Evolutionary conservation across 78 protist genomes (phyloP).

Genomic region (Paratrimastix pyriformis): DNA sequence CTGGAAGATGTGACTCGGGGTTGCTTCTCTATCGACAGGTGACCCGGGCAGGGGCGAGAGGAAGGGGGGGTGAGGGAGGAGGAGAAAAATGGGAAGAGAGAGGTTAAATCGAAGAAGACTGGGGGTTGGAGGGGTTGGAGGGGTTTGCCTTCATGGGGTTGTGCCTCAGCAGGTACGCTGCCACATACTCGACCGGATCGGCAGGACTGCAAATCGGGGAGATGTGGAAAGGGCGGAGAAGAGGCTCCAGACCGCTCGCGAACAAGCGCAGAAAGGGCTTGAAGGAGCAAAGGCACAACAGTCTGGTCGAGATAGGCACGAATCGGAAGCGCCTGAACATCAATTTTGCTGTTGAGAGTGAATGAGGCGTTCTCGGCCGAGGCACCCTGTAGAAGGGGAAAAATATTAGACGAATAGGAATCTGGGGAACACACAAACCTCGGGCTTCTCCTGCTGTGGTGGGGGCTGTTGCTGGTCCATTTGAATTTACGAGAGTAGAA

Average conservation of each 20-base stretch:
- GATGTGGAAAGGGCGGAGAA: not conserved
- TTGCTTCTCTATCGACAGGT: no score
- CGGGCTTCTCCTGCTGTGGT: no score
- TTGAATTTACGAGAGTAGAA: no score
- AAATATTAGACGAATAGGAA: not conserved
- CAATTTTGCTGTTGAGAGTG: not conserved
- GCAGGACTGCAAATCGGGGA: conserved; percentile 22
- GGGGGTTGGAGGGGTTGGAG: no score
- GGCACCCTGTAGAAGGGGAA: not conserved
- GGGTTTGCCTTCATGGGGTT: no score
- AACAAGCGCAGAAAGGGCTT: conserved; percentile 30
- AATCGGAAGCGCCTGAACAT: conserved; percentile 34
- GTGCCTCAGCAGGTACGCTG: conserved; percentile 33
- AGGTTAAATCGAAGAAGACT: no score
- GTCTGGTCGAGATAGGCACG: conserved; percentile 46
- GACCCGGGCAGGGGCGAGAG: no score
- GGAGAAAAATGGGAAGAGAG: no score
- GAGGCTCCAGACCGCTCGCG: not conserved
- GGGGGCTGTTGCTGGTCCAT: no score
- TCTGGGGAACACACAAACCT: no score
- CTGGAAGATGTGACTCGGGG: no score
- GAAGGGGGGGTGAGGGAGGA: no score
- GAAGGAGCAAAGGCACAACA: conserved; percentile 41
- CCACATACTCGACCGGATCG: conserved; percentile 35
- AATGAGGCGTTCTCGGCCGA: conserved; percentile 26